These are phyloP conservation scores for Phalaenopsis hybrid DNA, from an alignment of 116 monocot genomes.

Conservation along the genomic window DNA sequence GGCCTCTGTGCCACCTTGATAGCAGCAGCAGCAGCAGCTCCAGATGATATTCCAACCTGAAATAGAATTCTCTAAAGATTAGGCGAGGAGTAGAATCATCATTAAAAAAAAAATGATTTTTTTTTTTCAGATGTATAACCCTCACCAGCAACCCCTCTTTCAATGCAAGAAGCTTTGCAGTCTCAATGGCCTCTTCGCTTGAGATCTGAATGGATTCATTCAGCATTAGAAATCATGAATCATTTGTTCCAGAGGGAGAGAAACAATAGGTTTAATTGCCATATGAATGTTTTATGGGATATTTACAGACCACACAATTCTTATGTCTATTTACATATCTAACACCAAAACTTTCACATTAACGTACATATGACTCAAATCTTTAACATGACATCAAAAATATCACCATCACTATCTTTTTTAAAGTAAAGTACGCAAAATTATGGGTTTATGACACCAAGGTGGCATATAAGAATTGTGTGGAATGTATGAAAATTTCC, in stretches of 20 bases:
- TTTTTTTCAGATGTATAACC: background rate
- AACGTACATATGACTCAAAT: too few relatives aligned
- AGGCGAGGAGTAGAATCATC: background rate
- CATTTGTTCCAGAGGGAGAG: background rate
- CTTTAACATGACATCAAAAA: too few relatives aligned
- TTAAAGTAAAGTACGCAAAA: too few relatives aligned
- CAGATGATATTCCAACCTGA: slow-evolving; percentile 83
- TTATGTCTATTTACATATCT: too few relatives aligned
- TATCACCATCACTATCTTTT: too few relatives aligned
- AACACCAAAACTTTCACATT: too few relatives aligned
- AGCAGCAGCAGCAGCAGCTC: slow-evolving; percentile 70
- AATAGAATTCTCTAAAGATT: slow-evolving; percentile 2
- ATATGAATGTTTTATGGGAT: too few relatives aligned
- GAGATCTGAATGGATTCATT: slow-evolving; percentile 39
- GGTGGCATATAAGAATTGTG: too few relatives aligned
- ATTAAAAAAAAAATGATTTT: background rate
- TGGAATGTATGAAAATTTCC: too few relatives aligned
- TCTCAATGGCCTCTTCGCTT: slow-evolving; percentile 75
- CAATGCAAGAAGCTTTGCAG: slow-evolving; percentile 69
- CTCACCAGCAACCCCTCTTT: slow-evolving; percentile 85
- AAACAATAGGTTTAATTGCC: background rate
- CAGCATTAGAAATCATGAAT: background rate
- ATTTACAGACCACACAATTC: too few relatives aligned
- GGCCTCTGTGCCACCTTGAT: slow-evolving; percentile 58
- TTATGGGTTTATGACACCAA: too few relatives aligned